Base-by-base conservation (phyloP, 176 grass and related monocot species). In the Aegilops sharonensis region DNA sequence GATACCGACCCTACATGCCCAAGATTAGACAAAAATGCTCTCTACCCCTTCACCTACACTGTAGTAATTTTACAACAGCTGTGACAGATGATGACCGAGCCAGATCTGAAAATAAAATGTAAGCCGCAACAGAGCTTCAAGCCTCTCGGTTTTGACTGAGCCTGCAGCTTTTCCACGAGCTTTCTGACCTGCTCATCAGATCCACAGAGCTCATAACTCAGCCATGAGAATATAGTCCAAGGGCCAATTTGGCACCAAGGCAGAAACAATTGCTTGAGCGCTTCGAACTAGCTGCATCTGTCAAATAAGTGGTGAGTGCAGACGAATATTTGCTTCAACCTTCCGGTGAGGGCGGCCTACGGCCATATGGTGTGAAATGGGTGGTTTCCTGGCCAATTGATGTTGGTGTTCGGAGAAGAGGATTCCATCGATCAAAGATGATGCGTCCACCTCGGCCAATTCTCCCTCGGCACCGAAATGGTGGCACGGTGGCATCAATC, bases 361-460 rank as follows among this genome's bases (percentile, higher is more conserved):
- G 93, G 76, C 86, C 54, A 30, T 88, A 83, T 24, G 83, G 78
- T 42, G 79, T 30, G 87, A 78, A 84, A 69, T 75, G 77, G 30
- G 90, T 43, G 66, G 60, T 77, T 63, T 89, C 88, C 66, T 91
- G 94, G 54, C 67, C 85, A 42, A 94, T 64, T 74, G 94, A 89
- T 89, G 91, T 70, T 83, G 94, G 89, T 88, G 91, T 70, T 85
- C n/a, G 83, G 1, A 82, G 77, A 85, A 93, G 89, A 54, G 94
- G 90, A 57, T 96, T 92, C 78, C 88, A 94, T 48, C 97, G 90
- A 83, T 99, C 97, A 87, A 99, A 96, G 78, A 99, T 89, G 72
- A 99, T 90, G 62, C 97, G 94, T n/a, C 97, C 97, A 4, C 97
- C 97, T 88, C 97, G 89, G 48, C 97, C 97, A 61, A 99, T 96